Evolutionary conservation across 257 asterid genomes (phyloP).

Genomic region (Fraxinus pennsylvanica): DNA sequence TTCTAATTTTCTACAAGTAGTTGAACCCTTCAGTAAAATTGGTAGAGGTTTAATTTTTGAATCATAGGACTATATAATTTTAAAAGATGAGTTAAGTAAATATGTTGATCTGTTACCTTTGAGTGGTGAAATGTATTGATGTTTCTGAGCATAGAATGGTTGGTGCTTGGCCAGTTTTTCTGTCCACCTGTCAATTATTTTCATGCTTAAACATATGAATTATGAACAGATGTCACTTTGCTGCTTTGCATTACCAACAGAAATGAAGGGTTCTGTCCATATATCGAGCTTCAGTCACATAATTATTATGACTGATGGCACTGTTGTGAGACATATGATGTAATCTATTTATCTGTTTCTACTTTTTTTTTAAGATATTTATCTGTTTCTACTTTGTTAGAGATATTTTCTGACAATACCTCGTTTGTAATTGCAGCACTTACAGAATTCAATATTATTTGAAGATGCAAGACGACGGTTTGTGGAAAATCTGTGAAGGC

Average conservation of each 20-base stretch:
- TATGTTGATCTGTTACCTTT: neutral
- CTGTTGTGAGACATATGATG: too few relatives aligned
- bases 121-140: neutral
- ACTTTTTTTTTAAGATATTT: too few relatives aligned
- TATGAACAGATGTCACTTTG: neutral
- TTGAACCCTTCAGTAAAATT: neutral
- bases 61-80: neutral
- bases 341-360: too few relatives aligned
- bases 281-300: too few relatives aligned
- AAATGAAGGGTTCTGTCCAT: too few relatives aligned
- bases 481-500: too few relatives aligned
- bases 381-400: too few relatives aligned
- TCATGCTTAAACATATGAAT: neutral
- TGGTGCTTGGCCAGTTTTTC: constrained; percentile 11
- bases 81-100: neutral
- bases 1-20: neutral
- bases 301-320: too few relatives aligned
- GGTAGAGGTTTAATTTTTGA: neutral
- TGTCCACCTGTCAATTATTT: neutral
- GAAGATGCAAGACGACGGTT: too few relatives aligned
- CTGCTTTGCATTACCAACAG: neutral
- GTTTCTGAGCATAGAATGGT: neutral
- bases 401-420: too few relatives aligned
- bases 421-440: too few relatives aligned
- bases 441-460: too few relatives aligned